Conservation (phyloP, 129 eudicot genomes). For the Mikania micrantha region DNA sequence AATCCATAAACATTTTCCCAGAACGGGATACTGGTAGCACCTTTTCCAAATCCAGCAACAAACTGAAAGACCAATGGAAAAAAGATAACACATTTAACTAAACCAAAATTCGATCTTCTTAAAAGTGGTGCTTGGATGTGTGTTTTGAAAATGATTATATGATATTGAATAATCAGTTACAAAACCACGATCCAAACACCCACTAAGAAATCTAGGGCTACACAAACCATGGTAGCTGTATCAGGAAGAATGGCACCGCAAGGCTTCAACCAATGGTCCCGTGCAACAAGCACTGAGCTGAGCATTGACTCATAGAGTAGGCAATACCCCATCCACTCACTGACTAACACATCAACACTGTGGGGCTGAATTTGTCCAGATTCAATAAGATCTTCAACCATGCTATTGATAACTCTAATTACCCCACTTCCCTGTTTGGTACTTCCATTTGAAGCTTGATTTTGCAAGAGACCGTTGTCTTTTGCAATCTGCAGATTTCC, state of each 20-base stretch:
- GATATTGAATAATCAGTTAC: neutral
- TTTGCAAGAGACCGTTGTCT: constrained; percentile 54
- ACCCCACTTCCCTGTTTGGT: constrained; percentile 34
- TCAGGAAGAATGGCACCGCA: constrained; percentile 97
- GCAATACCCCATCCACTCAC: constrained; percentile 99
- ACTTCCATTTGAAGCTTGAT: constrained; percentile 11
- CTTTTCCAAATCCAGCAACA: constrained; percentile 95
- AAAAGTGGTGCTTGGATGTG: neutral
- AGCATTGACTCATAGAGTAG: constrained; percentile 95
- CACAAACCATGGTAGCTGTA: constrained; percentile 92
- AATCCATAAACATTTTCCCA: constrained; percentile 96
- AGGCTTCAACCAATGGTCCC: constrained; percentile 91
- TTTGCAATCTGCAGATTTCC: constrained; percentile 59
- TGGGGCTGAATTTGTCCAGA: constrained; percentile 46
- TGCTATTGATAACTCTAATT: constrained; percentile 65
- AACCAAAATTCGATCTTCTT: neutral
- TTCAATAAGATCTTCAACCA: constrained; percentile 76
- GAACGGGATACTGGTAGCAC: constrained; percentile 80
- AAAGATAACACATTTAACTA: neutral
- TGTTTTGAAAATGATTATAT: neutral
- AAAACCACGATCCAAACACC: neutral
- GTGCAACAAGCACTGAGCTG: constrained; percentile 77
- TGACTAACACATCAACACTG: constrained; percentile 75
- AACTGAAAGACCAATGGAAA: constrained; percentile 33
- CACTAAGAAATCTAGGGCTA: neutral